Base-by-base conservation (phyloP, 2,329 filamentous ascomycete species). In the Fusarium poae region DNA sequence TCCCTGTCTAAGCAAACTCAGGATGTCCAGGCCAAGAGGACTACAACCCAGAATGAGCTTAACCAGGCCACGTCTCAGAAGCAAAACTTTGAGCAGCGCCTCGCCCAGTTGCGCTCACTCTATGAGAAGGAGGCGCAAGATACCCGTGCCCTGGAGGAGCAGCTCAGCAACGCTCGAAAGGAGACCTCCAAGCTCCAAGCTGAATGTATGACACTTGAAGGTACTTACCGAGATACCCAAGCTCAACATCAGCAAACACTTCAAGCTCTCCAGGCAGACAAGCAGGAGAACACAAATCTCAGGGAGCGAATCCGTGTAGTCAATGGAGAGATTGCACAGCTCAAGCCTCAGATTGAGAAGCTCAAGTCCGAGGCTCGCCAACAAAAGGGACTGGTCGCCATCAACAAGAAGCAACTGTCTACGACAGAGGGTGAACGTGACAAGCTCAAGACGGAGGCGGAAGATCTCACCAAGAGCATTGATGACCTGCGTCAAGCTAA, bases 361-460 rank as follows among this genome's bases (percentile, higher is more conserved):
- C 86, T 97, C 73, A 94, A 92, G 78, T 93, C 91, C 15, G 94
- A 97, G 73, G 94, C 94, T 27, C 90, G 96, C 42, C 96, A 98
- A 79, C 94, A 98, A 77, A 98, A 97, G 82, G 96, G 96, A 20
- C 85, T 98, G 70, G 95, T 97, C 30, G 94, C 96, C 43, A 99
- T 99, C 82, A 97, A 97, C 82, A 98, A 97, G 85, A 99, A 99
- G 82, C 96, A 99, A 81, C 84, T 98, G 63, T 88, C 91, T 35
- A 97, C 94, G 1, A 93, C 91, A 59, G 96, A 99, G 79, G 88
- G 88, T 48, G 95, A 98, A 78, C 88, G 92, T 32, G 95, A 98
- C 64, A 95, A 93, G 82, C 83, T 97, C 39, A 94, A 94, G 82
- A 82, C 84, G 2, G 95, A 98, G 78, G 90, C 91, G 44, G 90